Conservation (phyloP, 2,329 filamentous ascomycete genomes). For the Blastomyces silverae region DNA sequence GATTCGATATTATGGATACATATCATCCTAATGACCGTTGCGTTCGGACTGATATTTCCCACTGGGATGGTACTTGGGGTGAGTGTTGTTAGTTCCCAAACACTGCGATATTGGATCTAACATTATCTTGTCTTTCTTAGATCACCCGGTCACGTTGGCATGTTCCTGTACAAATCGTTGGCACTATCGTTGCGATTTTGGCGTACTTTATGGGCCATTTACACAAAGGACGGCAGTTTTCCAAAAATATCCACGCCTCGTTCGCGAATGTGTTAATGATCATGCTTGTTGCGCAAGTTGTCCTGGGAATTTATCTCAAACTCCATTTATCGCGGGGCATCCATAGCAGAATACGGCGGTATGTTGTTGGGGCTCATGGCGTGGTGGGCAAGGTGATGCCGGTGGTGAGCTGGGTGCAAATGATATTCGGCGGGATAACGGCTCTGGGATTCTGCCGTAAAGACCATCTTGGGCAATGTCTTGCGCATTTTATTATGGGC, state of each 20-base stretch:
- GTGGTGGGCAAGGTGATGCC: conserved; percentile 83
- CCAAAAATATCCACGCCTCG: conserved; percentile 68
- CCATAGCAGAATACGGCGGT: conserved; percentile 66
- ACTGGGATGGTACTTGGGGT: conserved; percentile 92
- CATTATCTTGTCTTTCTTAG: conserved; percentile 39
- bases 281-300: conserved; percentile 67
- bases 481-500: conserved; percentile 98
- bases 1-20: conserved; percentile 89
- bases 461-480: conserved; percentile 85
- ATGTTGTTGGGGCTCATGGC: conserved; percentile 67
- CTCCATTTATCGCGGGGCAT: conserved; percentile 82
- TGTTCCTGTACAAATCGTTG: conserved; percentile 75
- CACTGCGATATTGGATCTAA: conserved; percentile 3
- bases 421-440: conserved; percentile 93
- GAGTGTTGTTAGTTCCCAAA: conserved; percentile 34
- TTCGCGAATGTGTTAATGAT: conserved; percentile 79
- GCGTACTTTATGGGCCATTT: conserved; percentile 89
- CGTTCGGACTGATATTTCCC: conserved; percentile 89
- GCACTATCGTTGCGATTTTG: conserved; percentile 66
- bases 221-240: conserved; percentile 83
- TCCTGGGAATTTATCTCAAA: conserved; percentile 77
- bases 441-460: conserved; percentile 85
- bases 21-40: conserved; percentile 77
- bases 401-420: conserved; percentile 80
- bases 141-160: conserved; percentile 90